Evolutionary conservation across 1,284 basidiomycete genomes (phyloP), one percentile per base, ranked within the genome.

Genomic region (Erythrobasidium hasegawianum): DNA sequence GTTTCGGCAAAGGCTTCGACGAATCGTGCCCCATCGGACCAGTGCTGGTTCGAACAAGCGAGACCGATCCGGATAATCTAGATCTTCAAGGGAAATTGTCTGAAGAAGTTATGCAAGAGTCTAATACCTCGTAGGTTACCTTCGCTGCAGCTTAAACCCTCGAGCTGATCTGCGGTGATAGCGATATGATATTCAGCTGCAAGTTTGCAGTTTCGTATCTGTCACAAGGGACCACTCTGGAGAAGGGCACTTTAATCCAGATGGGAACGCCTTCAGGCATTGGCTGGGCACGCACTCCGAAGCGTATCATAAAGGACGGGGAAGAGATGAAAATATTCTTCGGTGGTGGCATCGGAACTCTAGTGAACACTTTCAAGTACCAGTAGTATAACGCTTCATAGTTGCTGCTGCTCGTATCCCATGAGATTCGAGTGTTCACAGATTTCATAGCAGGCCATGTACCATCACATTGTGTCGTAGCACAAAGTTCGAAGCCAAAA

Each of bases 1-100:
- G 64, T 33, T 66, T 66, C 57, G 64, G 64, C 43, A 66, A 66
- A 59, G 64, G 64, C 13, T 58, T 66, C 22, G 64, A 66, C 38
- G 58, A 66, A 24, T 29, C 43, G 14, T 59, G 64, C 47, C 64
- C 64, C 2, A 58, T 59, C 14, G 64, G 64, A 22, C 64, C 64
- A 1, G 56, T 58, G 2, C 33, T 66, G 2, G 64, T 66, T 11
- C 49, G 56, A 1, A 33, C 64, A 14, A 43, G 43, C 16, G 41
- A 33, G 26, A 49, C 58, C 27, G 57, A 66, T 27, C 56, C 56
- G n/a, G 56, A 66, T 22, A 29, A 9, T 2, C 56, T 66, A 22
- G 64, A 58, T 10, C 58, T 66, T 38, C 40, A 59, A 45, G 64
- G 64, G 18, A 27, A 38, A 2, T 18, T 57, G 3, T 33, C 43